Evolutionary conservation across 1,284 basidiomycete species (phyloP), one percentile per base, ranked within the genome.

Genomic region (Malassezia japonica): DNA sequence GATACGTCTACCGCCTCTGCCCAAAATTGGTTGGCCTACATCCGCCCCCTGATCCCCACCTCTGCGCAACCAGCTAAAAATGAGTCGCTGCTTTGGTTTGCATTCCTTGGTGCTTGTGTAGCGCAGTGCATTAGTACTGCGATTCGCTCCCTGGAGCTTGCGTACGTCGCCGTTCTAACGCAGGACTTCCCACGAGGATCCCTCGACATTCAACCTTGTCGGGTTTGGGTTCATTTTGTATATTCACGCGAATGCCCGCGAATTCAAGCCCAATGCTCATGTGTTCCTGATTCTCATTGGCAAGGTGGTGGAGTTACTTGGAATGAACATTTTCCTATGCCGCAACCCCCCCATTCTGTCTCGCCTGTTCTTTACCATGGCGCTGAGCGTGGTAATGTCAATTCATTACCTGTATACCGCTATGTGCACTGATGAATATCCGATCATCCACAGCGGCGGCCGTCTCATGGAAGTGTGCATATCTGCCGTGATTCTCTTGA

Each of bases 171-270:
- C 15, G 12, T 12, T 31, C 34, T 4, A 44, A 29, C 38, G 50
- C 63, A 29, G 34, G 12, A 24, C 25, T n/a, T 6, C 38, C 10
- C 28, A 13, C 18, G 52, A 48, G 10, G 64, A 66, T 35, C 53
- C 59, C 6, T 60, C 62, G 6, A 56, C 61, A 1, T 70, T 70
- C 60, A 70, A 70, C 35, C 38, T 70, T 24, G 57, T 60, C 28
- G 60, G 64, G 21, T 68, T 68, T 33, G 65, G 62, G 3, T 61
- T 67, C 39, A 42, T 67, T 13, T 54, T 68, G 2, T 62, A 68
- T 43, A 55, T 62, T 20, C 60, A 68, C 48, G 56, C 61, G 9
- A 59, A 57, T 25, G 53, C 56, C 15, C 59, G 60, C 7, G 59
- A 60, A 31, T 57, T 58, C 12, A 50, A 53, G 6, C 60, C 64